phyloP scores from a whole-genome alignment of 2,329 filamentous ascomycete genomes.

The Lachnellula arida region DNA sequence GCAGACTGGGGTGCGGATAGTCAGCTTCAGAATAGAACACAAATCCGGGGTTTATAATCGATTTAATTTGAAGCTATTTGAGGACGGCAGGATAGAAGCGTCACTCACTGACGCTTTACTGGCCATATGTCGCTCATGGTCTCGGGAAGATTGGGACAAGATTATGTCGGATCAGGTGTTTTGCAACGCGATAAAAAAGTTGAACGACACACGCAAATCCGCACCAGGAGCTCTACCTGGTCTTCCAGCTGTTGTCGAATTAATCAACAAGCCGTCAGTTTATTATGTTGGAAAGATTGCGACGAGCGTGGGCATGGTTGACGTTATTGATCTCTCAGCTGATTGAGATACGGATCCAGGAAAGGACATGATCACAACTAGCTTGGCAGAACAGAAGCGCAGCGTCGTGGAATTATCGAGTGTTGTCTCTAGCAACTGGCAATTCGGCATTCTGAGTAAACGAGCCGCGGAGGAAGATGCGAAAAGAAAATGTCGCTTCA shows the following conservation, averaged over 20 bases:
- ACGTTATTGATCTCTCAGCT: conserved; percentile 5
- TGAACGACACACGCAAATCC: background rate
- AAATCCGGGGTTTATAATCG: background rate
- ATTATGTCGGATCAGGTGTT: background rate
- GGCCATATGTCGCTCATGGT: background rate
- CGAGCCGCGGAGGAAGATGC: too few species aligned
- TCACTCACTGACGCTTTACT: background rate
- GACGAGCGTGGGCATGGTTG: background rate
- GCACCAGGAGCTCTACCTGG: background rate
- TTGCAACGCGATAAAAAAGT: background rate
- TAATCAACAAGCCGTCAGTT: conserved; percentile 2
- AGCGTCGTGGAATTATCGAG: too few species aligned
- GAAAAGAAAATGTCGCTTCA: too few species aligned
- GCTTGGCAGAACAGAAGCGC: too few species aligned
- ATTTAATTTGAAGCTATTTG: background rate
- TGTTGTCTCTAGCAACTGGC: too few species aligned
- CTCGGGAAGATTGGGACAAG: background rate
- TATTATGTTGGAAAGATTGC: background rate
- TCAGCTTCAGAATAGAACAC: background rate
- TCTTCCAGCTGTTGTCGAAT: background rate
- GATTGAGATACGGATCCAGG: background rate
- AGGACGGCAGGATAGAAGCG: background rate
- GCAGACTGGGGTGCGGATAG: conserved; percentile 9
- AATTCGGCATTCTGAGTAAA: too few species aligned
- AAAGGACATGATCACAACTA: too few species aligned